A percentile compares a stretch with the other conserved stretches of the same genome.
These are phyloP conservation scores for Chytriomyces sp. DNA, from an alignment of 192 early-diverging fungal genomes.

Conservation along the genomic window DNA sequence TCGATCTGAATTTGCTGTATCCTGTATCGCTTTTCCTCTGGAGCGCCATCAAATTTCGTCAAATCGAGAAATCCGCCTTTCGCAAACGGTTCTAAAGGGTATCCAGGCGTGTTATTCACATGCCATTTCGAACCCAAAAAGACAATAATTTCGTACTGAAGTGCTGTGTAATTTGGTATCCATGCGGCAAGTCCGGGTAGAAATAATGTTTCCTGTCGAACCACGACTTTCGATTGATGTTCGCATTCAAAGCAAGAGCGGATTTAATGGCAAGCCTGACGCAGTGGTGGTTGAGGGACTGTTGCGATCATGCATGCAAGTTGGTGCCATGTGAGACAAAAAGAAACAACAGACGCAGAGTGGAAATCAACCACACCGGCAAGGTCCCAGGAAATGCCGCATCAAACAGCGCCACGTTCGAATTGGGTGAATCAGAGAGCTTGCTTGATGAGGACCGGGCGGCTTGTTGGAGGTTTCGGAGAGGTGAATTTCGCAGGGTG, in stretches of 20 bases:
- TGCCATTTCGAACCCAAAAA: background rate
- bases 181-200: slow-evolving; percentile 89
- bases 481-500: background rate
- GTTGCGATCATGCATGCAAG: background rate
- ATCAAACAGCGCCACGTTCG: slow-evolving; percentile 75
- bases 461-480: background rate
- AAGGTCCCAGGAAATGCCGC: slow-evolving; percentile 86
- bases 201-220: slow-evolving; percentile 98
- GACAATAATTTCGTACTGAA: slow-evolving; percentile 34
- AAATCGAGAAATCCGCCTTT: slow-evolving; percentile 69
- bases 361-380: slow-evolving; percentile 58
- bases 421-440: slow-evolving; percentile 63
- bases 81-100: slow-evolving; percentile 68
- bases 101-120: no score
- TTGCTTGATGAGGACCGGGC: slow-evolving; percentile 30
- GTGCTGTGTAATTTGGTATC: slow-evolving; percentile 96
- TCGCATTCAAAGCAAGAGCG: slow-evolving; percentile 69
- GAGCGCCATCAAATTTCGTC: slow-evolving; percentile 63
- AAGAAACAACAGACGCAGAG: background rate
- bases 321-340: background rate
- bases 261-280: slow-evolving; percentile 76
- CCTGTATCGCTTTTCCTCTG: slow-evolving; percentile 54
- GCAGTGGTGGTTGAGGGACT: slow-evolving; percentile 70
- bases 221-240: slow-evolving; percentile 66
- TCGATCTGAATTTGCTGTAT: slow-evolving; percentile 91